Base-by-base conservation (phyloP, 768 basidiomycete species). In the Leccinum aurantiacum region DNA sequence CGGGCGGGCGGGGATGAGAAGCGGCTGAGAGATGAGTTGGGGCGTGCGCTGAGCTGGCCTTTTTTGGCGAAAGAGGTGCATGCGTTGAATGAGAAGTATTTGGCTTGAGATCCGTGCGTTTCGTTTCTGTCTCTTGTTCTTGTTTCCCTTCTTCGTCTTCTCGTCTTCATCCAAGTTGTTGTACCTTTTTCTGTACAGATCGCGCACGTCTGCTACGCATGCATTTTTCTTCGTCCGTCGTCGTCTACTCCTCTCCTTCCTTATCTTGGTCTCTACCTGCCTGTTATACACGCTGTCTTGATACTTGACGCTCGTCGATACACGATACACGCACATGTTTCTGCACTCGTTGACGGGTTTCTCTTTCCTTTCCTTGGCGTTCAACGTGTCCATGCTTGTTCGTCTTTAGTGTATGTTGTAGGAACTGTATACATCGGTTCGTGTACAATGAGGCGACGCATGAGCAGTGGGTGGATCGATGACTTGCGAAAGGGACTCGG, bases 51-150 rank as follows among this genome's bases (percentile, higher is more conserved):
- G 70, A 90, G 82, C 47, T 95, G 92, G 91, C 90, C 91, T 41
- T 93, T 84, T 73, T 81, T 95, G 51, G 88, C 91, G 57, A 86
- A 84, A 70, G 91, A 95, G 77, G 89, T 95, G 56, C 90, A 93
- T 67, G 79, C 85, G 35, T 77, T 94, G 60, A 95, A 95, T 68
- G 90, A 93, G 76, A 92, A 94, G 69, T 95, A 94, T 69, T 69
- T 87, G 63, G 77, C 74, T 56, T 82, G 68, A 75, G 15, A 11
- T 33, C 31, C 31, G 46, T 57, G 38, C 33, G 60, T 56, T 25
- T 37, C n/a, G 6, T 29, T 27, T n/a, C 27, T 19, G 8, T 37
- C 10, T 14, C n/a, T 6, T 37, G 13, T n/a, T 51, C 14, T 48
- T 17, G 27, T 49, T 54, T 35, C 5, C 27, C 8, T 11, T 44